Conservation (phyloP, 2,329 filamentous ascomycete species). For the Geosmithia putterillii region DNA sequence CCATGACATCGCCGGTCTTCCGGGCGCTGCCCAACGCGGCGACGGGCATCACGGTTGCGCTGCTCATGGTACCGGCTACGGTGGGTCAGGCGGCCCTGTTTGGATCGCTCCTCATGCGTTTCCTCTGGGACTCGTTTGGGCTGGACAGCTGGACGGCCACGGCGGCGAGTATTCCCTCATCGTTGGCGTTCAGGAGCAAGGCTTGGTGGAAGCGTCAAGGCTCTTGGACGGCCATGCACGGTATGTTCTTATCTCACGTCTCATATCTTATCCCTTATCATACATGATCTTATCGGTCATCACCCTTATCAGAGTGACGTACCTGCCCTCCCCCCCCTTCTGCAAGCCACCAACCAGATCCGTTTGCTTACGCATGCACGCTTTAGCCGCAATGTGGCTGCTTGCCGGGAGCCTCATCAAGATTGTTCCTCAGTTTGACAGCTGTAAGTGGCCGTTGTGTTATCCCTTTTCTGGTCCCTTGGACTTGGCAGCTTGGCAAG, state of each 20-base stretch:
- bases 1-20: neutral
- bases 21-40: neutral
- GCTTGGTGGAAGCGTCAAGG: neutral
- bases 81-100: neutral
- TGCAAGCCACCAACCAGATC: neutral
- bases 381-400: neutral
- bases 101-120: neutral
- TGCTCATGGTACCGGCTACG: neutral
- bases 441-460: too few species aligned
- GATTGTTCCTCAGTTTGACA: neutral
- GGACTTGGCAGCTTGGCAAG: too few species aligned
- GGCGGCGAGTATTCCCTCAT: too few species aligned
- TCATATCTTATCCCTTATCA: neutral
- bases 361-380: neutral
- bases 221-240: neutral
- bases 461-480: too few species aligned
- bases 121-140: neutral
- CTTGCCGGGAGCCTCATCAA: neutral
- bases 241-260: too few species aligned
- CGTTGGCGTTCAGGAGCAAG: too few species aligned
- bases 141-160: neutral
- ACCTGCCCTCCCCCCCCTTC: too few species aligned
- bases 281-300: too few species aligned
- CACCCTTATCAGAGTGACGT: too few species aligned
- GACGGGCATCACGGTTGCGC: neutral